Percentiles rank a stretch among this genome's conserved stretches.
Evolutionary conservation across 2,329 filamentous ascomycete genomes (phyloP).

Genomic region (Talaromyces sp.): DNA sequence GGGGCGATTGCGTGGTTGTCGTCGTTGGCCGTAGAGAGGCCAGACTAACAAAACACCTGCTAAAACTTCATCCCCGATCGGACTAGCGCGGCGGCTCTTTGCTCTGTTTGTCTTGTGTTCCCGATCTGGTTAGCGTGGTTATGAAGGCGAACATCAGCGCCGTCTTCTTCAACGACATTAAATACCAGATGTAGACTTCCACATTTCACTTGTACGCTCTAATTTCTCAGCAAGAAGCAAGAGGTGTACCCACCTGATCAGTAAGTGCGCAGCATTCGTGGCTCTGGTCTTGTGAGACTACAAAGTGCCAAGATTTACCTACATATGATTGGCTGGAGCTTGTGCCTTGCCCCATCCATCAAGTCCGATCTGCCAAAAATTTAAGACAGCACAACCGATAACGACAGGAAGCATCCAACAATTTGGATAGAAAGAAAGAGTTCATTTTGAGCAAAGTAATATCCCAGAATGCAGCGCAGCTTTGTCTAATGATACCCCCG

Average conservation of each 20-base stretch:
- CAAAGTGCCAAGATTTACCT: not conserved
- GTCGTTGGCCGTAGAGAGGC: not conserved
- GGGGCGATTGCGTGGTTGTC: constrained; percentile 11
- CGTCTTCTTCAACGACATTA: not conserved
- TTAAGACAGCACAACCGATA: not conserved
- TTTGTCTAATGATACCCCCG: not conserved
- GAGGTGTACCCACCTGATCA: not conserved
- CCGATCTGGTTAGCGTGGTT: not conserved
- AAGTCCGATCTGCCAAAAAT: not conserved
- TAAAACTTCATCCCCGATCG: constrained; percentile 6
- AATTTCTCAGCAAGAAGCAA: not conserved
- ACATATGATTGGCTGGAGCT: constrained; percentile 10
- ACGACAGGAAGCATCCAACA: not conserved
- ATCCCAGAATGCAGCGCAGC: not conserved
- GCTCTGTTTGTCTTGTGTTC: constrained; percentile 6
- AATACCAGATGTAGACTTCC: not conserved
- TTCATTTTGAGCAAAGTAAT: not conserved
- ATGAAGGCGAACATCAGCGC: not conserved
- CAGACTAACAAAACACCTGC: constrained; percentile 1
- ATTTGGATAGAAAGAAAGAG: not conserved
- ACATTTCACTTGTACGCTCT: not conserved
- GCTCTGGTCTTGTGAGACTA: not conserved
- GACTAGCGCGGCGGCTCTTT: constrained; percentile 14
- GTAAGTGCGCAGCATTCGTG: not conserved
- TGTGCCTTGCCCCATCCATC: not conserved